Base-by-base conservation (phyloP, 1,139 yeast species). In the Suhomyces taliae region DNA sequence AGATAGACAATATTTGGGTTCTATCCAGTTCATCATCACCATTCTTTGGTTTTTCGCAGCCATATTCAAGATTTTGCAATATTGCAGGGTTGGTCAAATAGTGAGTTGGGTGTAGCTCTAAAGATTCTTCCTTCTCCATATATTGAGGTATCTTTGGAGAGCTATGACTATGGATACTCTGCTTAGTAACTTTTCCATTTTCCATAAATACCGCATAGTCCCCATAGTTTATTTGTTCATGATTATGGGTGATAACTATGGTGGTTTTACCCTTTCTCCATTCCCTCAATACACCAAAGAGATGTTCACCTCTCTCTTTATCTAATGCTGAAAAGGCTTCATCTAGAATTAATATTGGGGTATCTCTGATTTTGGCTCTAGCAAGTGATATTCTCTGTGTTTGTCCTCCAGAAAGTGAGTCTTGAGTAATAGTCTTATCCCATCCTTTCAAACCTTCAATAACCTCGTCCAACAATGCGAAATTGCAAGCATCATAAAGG, bases 361-460 rank as follows among this genome's bases (percentile, higher is more conserved):
- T 66, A 57, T 91, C 78, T 50, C 90, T 73, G 6, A 90, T 55
- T 51, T 74, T 76, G 0, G 97, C 97, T 48, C 97, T 76, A 0
- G 97, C 97, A 29, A 93, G 61, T 0, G 93, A 86, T 4, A 93
- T 71, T 48, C 91, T 70, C 65, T 93, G 99, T 46, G 77, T 79
- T 62, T 93, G 97, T 0, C 99, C 99, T 4, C 98, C 98, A 53
- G 97, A 90, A n/a, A 93, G 68, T 2, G 81, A 79, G 2, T 69
- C 68, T 0, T 66, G 61, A 0, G 83, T 81, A 3, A 87, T 57
- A 2, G 62, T 53, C 0, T 89, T 78, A 27, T 85, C 73, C 3
- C 81, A 45, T 0, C 90, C 90, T 0, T 85, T 78, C 2, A 85
- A 58, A 33, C 61, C 64, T 5, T 60, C 56, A 1, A 86, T 60